Conservation (phyloP, 2,329 filamentous ascomycete species). For the Fusarium sp. region DNA sequence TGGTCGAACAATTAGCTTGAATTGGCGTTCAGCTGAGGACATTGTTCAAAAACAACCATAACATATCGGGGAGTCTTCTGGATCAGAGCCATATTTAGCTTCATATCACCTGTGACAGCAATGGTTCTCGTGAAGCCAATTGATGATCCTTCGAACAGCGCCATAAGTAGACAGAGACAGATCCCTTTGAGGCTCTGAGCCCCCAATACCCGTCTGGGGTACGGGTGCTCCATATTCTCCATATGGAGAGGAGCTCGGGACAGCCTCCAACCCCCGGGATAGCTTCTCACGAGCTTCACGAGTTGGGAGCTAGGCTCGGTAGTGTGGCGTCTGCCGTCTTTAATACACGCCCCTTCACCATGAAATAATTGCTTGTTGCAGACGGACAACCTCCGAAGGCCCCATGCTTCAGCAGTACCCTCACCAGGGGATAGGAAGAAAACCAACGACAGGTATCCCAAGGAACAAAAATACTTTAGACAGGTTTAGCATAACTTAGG, state of each 20-base stretch:
- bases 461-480: background rate
- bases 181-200: background rate
- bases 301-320: background rate
- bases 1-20: constrained; percentile 1
- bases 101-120: background rate
- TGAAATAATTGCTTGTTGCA: constrained; percentile 5
- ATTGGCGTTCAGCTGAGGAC: background rate
- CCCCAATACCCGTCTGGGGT: constrained; percentile 23
- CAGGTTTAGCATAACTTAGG: background rate
- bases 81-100: background rate
- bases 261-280: constrained; percentile 15
- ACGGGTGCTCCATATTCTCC: background rate
- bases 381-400: constrained; percentile 34
- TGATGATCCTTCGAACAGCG: background rate
- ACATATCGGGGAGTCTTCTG: background rate
- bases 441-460: too few species aligned
- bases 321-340: constrained; percentile 12
- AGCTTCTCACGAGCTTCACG: constrained; percentile 18
- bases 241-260: constrained; percentile 15
- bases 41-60: background rate
- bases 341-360: constrained; percentile 16
- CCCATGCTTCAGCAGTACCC: constrained; percentile 19
- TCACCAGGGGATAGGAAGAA: background rate
- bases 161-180: background rate
- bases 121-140: background rate